Percentiles rank a stretch among this genome's conserved stretches.
These are phyloP conservation scores for Aspergillus taichungensis DNA, from an alignment of 495 filamentous ascomycete genomes.

Conservation along the genomic window DNA sequence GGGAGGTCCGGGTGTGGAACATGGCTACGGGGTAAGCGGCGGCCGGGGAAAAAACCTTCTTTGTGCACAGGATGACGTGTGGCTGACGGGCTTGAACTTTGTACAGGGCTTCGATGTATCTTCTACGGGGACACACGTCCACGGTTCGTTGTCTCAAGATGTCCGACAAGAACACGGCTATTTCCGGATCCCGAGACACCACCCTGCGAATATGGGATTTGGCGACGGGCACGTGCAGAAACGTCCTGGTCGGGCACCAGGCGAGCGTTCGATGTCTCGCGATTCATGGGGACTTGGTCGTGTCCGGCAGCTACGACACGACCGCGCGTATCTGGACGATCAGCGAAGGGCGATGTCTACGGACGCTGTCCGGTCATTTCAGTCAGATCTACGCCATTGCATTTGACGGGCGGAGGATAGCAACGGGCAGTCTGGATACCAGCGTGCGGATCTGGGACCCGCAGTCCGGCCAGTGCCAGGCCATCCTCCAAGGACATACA, in stretches of 20 bases:
- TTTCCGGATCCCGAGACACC: constrained; percentile 92
- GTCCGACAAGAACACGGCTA: constrained; percentile 85
- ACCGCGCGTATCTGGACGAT: constrained; percentile 97
- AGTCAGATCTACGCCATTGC: constrained; percentile 99
- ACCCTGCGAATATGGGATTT: constrained; percentile 95
- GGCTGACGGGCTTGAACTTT: neutral
- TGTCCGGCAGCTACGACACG: constrained; percentile 95
- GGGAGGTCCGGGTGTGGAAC: constrained; percentile 96
- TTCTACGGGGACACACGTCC: constrained; percentile 86
- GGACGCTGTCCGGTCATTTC: constrained; percentile 89
- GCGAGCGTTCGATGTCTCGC: constrained; percentile 94
- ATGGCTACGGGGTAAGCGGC: constrained; percentile 78
- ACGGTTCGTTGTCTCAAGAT: constrained; percentile 97
- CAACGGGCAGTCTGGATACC: constrained; percentile 95
- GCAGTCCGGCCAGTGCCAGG: constrained; percentile 72
- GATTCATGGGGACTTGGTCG: constrained; percentile 89
- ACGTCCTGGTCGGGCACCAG: constrained; percentile 91
- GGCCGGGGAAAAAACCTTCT: too few species aligned
- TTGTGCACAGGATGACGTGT: too few species aligned
- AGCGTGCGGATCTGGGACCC: constrained; percentile 97
- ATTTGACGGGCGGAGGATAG: constrained; percentile 85
- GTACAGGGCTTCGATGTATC: constrained; percentile 60
- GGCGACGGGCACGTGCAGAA: constrained; percentile 71
- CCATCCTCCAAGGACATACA: constrained; percentile 94
- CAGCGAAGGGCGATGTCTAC: constrained; percentile 79